Evolutionary conservation across 345 rosid genomes (phyloP).

Genomic region (Acer campestre): DNA sequence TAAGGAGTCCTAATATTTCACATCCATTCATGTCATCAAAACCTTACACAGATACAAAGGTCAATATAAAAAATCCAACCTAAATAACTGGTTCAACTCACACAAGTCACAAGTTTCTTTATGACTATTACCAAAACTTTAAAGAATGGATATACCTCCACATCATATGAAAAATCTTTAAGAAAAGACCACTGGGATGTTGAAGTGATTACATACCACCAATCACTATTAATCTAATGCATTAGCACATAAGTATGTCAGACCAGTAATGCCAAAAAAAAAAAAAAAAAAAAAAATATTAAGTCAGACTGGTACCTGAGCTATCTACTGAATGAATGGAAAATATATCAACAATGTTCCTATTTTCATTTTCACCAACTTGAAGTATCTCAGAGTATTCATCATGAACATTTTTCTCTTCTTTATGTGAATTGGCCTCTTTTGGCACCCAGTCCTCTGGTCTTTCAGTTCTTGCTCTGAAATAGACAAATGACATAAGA

Average conservation of each 20-base stretch:
- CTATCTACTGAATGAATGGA: slow-evolving; percentile 61
- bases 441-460: slow-evolving; percentile 97
- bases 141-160: not conserved
- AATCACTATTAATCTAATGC: not conserved
- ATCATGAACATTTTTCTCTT: slow-evolving; percentile 36
- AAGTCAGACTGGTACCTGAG: slow-evolving; percentile 45
- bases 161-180: not conserved
- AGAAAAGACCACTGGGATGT: not conserved
- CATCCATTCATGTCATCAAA: not conserved
- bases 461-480: slow-evolving; percentile 73
- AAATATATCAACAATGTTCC: slow-evolving; percentile 77
- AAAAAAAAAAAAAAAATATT: not conserved
- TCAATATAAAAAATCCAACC: not conserved
- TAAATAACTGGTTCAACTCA: not conserved
- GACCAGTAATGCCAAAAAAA: slow-evolving; percentile 13
- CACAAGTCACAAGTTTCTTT: not conserved
- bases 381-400: slow-evolving; percentile 43
- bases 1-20: too few species aligned
- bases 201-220: not conserved
- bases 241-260: slow-evolving; percentile 11
- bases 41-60: not conserved
- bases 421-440: slow-evolving; percentile 44
- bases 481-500: slow-evolving; percentile 24
- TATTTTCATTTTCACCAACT: slow-evolving; percentile 43
- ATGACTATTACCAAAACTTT: not conserved